Evolutionary conservation across 202 grass and related monocot species (phyloP).

Genomic region (Panicum hallii): DNA sequence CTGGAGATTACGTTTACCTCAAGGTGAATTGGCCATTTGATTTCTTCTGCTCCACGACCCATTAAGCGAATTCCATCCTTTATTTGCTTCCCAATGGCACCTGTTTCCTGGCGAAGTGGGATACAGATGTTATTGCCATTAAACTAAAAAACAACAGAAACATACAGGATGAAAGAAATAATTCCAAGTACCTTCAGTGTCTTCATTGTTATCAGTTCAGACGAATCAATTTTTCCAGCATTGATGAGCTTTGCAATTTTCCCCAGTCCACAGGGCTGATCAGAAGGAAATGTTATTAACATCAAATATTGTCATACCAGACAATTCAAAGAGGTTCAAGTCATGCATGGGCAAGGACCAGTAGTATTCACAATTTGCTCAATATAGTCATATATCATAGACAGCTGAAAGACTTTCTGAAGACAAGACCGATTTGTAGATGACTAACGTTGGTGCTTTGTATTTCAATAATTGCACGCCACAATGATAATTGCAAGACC

Average conservation of each 20-base stretch:
- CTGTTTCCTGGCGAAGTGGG: conserved; percentile 63
- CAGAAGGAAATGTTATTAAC: conserved; percentile 28
- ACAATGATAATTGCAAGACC: background rate
- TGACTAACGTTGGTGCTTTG: background rate
- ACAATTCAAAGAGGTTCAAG: conserved; percentile 9
- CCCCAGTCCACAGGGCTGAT: conserved; percentile 83
- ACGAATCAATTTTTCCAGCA: conserved; percentile 87
- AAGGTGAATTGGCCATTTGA: conserved; percentile 96
- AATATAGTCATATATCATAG: conserved; percentile 12
- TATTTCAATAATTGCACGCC: background rate
- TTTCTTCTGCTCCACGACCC: conserved; percentile 91
- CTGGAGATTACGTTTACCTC: conserved; percentile 54
- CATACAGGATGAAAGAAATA: conserved; percentile 20
- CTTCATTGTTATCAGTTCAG: conserved; percentile 94
- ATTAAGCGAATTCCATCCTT: conserved; percentile 96
- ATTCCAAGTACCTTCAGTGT: conserved; percentile 74
- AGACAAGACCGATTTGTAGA: background rate
- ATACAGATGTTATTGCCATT: conserved; percentile 21
- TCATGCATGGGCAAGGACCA: background rate
- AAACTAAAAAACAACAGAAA: conserved; percentile 32
- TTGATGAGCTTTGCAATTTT: conserved; percentile 95
- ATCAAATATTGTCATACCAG: conserved; percentile 10
- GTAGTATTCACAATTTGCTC: conserved; percentile 32
- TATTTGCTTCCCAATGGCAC: conserved; percentile 96
- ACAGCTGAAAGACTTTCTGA: background rate